Percentiles rank a stretch among this genome's conserved stretches.
phyloP scores from a whole-genome alignment of 1,139 yeast species.

The Yamadazyma oceani region DNA sequence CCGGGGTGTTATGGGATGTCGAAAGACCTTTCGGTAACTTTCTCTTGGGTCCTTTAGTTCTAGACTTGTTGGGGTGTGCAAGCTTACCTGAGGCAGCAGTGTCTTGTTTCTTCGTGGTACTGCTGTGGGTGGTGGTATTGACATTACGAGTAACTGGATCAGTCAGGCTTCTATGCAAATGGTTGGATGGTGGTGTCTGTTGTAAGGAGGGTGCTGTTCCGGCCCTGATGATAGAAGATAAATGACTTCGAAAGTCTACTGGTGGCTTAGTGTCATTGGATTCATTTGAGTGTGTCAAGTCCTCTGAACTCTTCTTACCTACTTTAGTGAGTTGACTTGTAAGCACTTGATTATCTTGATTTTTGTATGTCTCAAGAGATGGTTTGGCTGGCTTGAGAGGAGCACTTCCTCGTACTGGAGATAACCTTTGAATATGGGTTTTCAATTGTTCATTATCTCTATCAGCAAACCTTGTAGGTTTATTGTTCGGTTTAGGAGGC shows the following conservation, averaged over 20 bases:
- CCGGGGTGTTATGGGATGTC: conserved; percentile 2
- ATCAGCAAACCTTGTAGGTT: conserved; percentile 2
- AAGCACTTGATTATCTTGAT: conserved; percentile 3
- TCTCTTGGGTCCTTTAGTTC: conserved; percentile 77
- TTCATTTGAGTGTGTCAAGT: conserved; percentile 5
- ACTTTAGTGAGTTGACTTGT: conserved; percentile 3
- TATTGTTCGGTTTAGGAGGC: conserved; percentile 17
- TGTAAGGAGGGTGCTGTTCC: conserved; percentile 13
- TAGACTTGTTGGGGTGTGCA: conserved; percentile 57
- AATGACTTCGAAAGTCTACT: conserved; percentile 14
- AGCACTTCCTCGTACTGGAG: conserved; percentile 7
- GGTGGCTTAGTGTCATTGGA: not conserved
- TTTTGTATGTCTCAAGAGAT: not conserved
- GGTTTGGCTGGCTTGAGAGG: conserved; percentile 6
- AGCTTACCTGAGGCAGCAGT: conserved; percentile 27
- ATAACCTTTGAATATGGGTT: conserved; percentile 21
- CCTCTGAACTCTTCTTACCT: conserved; percentile 11
- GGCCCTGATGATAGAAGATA: conserved; percentile 16
- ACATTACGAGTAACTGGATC: not conserved
- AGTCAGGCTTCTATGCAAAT: conserved; percentile 7
- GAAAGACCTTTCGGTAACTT: conserved; percentile 51
- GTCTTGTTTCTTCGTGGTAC: conserved; percentile 7
- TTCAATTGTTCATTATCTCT: conserved; percentile 25
- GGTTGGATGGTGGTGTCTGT: conserved; percentile 2
- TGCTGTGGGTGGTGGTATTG: conserved; percentile 2